These are phyloP conservation scores for Yarrowia porcina DNA, from an alignment of 805 yeast species.

Conservation along the genomic window DNA sequence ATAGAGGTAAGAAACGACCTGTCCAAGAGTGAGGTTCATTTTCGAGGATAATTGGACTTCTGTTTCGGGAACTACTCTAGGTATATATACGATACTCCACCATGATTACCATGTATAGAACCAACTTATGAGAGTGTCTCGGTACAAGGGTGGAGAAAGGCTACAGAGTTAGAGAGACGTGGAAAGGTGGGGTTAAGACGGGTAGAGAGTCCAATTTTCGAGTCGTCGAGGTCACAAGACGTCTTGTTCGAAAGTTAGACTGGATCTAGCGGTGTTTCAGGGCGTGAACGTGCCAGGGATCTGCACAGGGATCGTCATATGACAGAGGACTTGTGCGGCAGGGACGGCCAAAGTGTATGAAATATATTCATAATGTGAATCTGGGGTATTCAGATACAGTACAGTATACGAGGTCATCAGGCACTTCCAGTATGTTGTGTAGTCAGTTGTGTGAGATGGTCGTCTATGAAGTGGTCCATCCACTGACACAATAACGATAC, in stretches of 20 bases:
- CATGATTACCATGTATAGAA: too few species aligned
- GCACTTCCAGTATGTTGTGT: too few species aligned
- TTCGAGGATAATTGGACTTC: background rate
- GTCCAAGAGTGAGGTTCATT: constrained; percentile 1
- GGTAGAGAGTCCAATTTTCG: background rate
- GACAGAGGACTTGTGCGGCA: background rate
- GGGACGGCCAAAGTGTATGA: background rate
- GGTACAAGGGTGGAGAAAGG: background rate
- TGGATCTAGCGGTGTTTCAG: background rate
- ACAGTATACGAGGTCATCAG: too few species aligned
- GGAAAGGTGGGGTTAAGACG: background rate
- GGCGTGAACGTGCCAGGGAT: background rate
- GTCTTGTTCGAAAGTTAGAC: background rate
- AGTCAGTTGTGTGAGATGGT: too few species aligned
- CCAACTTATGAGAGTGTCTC: too few species aligned
- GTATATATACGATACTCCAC: too few species aligned
- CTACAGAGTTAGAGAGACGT: background rate
- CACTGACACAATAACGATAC: background rate
- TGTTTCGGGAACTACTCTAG: too few species aligned
- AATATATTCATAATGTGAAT: too few species aligned
- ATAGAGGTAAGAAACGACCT: background rate
- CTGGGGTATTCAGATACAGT: too few species aligned
- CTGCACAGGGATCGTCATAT: background rate
- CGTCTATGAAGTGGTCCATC: too few species aligned
- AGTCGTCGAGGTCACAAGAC: background rate